A percentile compares a stretch with the other conserved stretches of the same genome.
Conservation (phyloP, 371 early-diverging fungal species). For the Apophysomyces elegans region DNA sequence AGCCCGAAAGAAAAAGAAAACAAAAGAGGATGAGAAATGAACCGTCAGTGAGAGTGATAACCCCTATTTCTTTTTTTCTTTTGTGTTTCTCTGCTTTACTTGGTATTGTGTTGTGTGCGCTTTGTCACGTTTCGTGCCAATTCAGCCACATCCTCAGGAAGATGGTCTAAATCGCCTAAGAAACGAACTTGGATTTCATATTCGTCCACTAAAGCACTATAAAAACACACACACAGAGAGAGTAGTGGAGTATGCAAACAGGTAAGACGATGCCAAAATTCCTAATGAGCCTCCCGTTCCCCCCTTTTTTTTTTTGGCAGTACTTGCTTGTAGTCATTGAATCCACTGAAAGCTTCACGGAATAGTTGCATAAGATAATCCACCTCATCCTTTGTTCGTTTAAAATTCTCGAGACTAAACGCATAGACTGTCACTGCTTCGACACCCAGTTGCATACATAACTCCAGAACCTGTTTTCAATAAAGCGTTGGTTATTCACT, state of each 20-base stretch:
- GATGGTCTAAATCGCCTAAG: conserved; percentile 76
- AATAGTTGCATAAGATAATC: conserved; percentile 88
- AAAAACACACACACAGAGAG: not conserved
- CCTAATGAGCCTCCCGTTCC: too few species aligned
- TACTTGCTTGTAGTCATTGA: conserved; percentile 72
- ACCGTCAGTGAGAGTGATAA: not conserved
- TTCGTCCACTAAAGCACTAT: conserved; percentile 75
- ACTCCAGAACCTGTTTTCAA: conserved; percentile 72
- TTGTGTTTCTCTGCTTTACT: conserved; percentile 35
- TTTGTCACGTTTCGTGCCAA: conserved; percentile 67
- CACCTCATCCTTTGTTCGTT: conserved; percentile 90
- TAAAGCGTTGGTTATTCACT: not conserved
- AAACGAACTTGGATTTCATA: conserved; percentile 81
- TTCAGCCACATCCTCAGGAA: conserved; percentile 60
- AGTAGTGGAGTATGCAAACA: not conserved
- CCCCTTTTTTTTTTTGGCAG: too few species aligned
- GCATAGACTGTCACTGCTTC: conserved; percentile 96
- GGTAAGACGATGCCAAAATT: too few species aligned
- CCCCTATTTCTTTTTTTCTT: not conserved
- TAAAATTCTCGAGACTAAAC: conserved; percentile 98
- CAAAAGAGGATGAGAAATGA: not conserved
- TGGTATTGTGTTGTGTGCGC: conserved; percentile 71
- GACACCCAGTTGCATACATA: conserved; percentile 87
- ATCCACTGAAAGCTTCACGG: conserved; percentile 73
- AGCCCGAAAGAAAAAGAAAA: too few species aligned